Base-by-base conservation (phyloP, 2,329 filamentous ascomycete genomes). In the Geosmithia flava region DNA sequence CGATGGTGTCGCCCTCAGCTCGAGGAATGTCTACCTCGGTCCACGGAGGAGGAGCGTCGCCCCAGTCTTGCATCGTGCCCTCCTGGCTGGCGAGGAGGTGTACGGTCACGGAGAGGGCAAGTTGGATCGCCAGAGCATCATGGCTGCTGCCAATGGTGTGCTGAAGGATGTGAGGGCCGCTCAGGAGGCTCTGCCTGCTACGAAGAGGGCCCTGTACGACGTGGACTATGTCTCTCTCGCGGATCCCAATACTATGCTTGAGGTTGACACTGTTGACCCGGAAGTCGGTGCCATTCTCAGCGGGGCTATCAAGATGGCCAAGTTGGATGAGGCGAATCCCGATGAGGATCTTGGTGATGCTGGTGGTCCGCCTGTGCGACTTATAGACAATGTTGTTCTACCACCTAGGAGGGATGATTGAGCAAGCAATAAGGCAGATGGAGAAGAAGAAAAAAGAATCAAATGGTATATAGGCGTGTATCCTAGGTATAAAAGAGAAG, bases 361-460 rank as follows among this genome's bases (percentile, higher is more conserved):
- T 48, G 82, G 80, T 3, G 83, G 83, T 1, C 86, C 87, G 16
- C 63, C 81, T 1, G 93, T 98, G 45, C 75, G 93, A 52, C 68
- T 98, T 64, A 96, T 98, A 62, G 93, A 98, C 61, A 98, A 98
- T 59, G 82, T 97, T 54, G 83, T 95, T 48, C 62, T 91, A 33
- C 67, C 73, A 55, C 70, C 75, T 0, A 53, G 50, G 29, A 37
- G 15, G 7, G 53, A 56, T 13, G 42, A 37, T 37, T 37, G 33
- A 47, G 2, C 47, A 50, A 43, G 43, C n/a, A n/a, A n/a, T n/a
- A n/a, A 53, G 33, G 39, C 40, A 29, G 54, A 55, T 4, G 39
- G 39, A 40, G 15, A 19, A 19, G 15, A 4, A 16, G 13, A 40
- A 13, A 40, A 19, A 19, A 40, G 39, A 19, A 11, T 16, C 8